Conservation (phyloP, 2,329 filamentous ascomycete species). For the Hyphodiscus sp. region DNA sequence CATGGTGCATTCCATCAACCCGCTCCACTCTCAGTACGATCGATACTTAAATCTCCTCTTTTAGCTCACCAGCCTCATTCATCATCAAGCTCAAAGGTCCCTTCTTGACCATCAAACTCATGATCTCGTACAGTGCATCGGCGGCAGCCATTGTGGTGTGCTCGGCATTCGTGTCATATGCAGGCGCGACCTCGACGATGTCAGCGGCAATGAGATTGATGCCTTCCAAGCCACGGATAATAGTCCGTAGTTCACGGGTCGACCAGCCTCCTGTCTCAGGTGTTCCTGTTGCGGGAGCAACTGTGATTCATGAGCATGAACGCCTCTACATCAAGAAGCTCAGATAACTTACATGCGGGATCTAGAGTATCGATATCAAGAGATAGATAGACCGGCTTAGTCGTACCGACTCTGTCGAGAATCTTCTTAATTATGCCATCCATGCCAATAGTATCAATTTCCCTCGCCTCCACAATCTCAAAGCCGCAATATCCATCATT, state of each 20-base stretch:
- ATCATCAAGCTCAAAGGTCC: slow-evolving; percentile 55
- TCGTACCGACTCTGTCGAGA: slow-evolving; percentile 64
- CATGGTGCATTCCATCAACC: no score
- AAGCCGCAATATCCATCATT: slow-evolving; percentile 83
- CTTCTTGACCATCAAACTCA: slow-evolving; percentile 77
- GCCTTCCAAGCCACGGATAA: slow-evolving; percentile 61
- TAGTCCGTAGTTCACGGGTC: slow-evolving; percentile 65
- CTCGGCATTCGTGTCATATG: slow-evolving; percentile 68
- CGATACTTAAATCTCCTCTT: slow-evolving; percentile 19
- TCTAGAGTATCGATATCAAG: slow-evolving; percentile 88
- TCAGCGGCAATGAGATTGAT: slow-evolving; percentile 65
- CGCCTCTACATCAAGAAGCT: slow-evolving; percentile 64
- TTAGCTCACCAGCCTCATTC: slow-evolving; percentile 10
- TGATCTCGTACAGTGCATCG: slow-evolving; percentile 67
- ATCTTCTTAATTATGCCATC: slow-evolving; percentile 76
- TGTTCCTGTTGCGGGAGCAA: slow-evolving; percentile 68
- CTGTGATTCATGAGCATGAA: slow-evolving; percentile 28
- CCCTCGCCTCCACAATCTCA: slow-evolving; percentile 70
- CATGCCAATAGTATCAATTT: slow-evolving; percentile 62
- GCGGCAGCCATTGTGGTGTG: slow-evolving; percentile 69
- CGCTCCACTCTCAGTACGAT: background rate
- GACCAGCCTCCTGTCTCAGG: slow-evolving; percentile 73
- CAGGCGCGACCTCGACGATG: slow-evolving; percentile 68
- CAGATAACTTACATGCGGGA: slow-evolving; percentile 69
- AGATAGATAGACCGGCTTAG: slow-evolving; percentile 70